phyloP scores from a whole-genome alignment of 164 flowering plant genomes.

The Tinospora cordifolia region DNA sequence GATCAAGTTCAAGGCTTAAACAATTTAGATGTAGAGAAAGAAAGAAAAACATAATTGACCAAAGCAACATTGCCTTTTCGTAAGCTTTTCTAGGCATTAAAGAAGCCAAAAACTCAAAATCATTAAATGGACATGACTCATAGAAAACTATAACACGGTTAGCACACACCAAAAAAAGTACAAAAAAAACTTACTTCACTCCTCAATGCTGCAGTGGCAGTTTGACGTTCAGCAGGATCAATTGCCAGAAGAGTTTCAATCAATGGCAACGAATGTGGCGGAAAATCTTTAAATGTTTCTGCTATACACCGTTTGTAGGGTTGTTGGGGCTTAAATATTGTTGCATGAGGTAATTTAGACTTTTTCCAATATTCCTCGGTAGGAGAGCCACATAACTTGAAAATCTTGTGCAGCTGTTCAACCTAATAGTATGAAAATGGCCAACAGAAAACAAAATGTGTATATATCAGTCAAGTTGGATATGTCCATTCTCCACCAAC shows the following conservation, averaged over 20 bases:
- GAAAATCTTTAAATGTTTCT: constrained; percentile 39
- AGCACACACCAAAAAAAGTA: no score
- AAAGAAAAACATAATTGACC: background rate
- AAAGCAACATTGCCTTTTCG: background rate
- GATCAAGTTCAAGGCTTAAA: background rate
- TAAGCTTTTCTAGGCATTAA: background rate
- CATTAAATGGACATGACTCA: background rate
- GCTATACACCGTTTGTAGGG: constrained; percentile 35
- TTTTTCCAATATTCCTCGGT: constrained; percentile 62
- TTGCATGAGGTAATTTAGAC: constrained; percentile 54
- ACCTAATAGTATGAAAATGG: constrained; percentile 27
- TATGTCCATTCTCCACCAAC: no score
- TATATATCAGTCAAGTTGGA: background rate
- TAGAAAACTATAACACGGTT: background rate
- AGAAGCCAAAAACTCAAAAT: background rate
- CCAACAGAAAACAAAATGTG: background rate
- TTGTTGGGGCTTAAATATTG: constrained; percentile 41
- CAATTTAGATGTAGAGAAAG: background rate
- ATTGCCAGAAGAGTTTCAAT: constrained; percentile 43
- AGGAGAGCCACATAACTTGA: constrained; percentile 66
- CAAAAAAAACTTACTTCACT: constrained; percentile 29
- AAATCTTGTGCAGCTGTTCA: constrained; percentile 65
- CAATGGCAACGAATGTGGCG: constrained; percentile 28
- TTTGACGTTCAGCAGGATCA: constrained; percentile 36
- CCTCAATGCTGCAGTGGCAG: constrained; percentile 33